Evolutionary conservation across 495 filamentous ascomycete species (phyloP), one percentile per base, ranked within the genome.

Genomic region (Hypoxylon fragiforme): DNA sequence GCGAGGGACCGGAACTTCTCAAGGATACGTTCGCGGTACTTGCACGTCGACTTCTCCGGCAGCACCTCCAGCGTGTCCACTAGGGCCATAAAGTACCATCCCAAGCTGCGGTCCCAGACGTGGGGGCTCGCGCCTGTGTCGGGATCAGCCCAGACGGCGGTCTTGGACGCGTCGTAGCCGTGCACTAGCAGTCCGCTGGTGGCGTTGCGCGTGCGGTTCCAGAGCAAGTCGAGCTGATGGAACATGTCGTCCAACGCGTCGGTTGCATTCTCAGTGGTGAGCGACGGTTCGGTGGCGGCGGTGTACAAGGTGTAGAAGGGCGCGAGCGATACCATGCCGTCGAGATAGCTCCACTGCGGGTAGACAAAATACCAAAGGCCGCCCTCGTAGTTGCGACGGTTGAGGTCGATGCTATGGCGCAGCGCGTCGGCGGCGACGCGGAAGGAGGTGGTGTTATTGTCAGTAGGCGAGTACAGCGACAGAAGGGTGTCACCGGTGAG

Each of bases 1-100:
- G 63, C 63, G 1, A 67, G 54, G 6, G n/a, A n/a, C n/a, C n/a
- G n/a, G n/a, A n/a, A n/a, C n/a, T n/a, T n/a, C n/a, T n/a, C n/a
- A n/a, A n/a, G n/a, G n/a, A n/a, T n/a, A n/a, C n/a, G n/a, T n/a
- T 7, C 4, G 22, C 67, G 70, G 50, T 63, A 70, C 54, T 70
- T 66, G 41, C 60, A 60, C 8, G 68, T 67, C 13, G 61, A 28
- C 6, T 37, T 20, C 15, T 48, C 20, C 3, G 70, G 69, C 21
- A 79, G 71, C 26, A 72, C 60, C 38, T 85, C 77, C 14, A 85
- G 63, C 20, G 77, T 70, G 46, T 85, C 81, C 0, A 83, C 68
- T 1, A 86, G 63, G 5, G 75, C 76, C 71, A 84, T 79, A n/a
- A 77, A 50, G 58, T 83, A 85, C 83, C 81, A 85, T 2, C 81